Evolutionary conservation across 768 basidiomycete genomes (phyloP).

Genomic region (Suillus occidentalis): DNA sequence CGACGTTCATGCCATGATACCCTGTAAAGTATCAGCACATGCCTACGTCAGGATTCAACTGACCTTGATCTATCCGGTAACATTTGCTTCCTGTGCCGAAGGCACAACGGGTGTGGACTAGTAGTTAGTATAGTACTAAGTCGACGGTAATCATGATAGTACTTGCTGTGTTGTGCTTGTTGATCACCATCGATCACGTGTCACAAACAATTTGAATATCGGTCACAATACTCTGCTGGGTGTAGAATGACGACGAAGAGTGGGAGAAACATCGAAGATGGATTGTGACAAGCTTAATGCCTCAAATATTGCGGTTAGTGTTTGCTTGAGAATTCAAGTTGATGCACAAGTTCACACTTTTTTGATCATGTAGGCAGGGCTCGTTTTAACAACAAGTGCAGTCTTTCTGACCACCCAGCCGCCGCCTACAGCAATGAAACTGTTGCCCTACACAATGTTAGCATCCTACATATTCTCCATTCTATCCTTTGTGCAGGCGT

Average conservation of each 20-base stretch:
- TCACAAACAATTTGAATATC: too few relatives aligned
- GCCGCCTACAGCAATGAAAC: not conserved
- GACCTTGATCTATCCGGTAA: too few relatives aligned
- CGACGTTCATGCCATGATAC: too few relatives aligned
- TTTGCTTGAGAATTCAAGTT: not conserved
- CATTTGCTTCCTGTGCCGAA: too few relatives aligned
- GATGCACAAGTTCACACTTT: not conserved
- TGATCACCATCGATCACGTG: too few relatives aligned
- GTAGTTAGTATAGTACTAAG: too few relatives aligned
- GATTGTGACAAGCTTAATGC: not conserved
- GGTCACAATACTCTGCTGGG: too few relatives aligned
- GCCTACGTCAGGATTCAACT: too few relatives aligned
- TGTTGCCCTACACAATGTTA: not conserved
- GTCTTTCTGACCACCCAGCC: constrained; percentile 3
- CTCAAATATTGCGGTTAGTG: constrained; percentile 3
- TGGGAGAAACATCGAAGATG: constrained; percentile 3
- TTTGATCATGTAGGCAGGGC: constrained; percentile 2
- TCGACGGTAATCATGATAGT: too few relatives aligned
- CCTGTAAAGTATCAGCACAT: too few relatives aligned
- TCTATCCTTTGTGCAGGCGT: constrained; percentile 2
- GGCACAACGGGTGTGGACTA: too few relatives aligned
- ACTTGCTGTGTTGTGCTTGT: too few relatives aligned
- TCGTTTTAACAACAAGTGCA: constrained; percentile 1
- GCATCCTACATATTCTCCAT: constrained; percentile 3
- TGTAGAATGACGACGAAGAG: not conserved